A percentile compares a stretch with the other conserved stretches of the same genome.
Evolutionary conservation across 345 rosid species (phyloP).

Genomic region (Turritis glabra): DNA sequence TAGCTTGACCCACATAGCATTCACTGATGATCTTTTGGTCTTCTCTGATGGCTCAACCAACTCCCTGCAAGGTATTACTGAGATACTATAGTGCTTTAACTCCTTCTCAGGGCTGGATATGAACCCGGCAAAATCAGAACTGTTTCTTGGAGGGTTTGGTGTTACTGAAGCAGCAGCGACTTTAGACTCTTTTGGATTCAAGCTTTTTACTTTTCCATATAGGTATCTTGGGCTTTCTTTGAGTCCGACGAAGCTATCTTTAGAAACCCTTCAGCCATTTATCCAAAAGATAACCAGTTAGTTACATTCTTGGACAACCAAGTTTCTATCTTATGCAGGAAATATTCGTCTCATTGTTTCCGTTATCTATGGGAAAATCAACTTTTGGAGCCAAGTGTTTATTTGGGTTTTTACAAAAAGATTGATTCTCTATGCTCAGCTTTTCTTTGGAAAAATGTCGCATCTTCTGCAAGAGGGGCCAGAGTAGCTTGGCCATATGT

Average conservation of each 20-base stretch:
- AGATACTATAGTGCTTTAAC: too few species aligned
- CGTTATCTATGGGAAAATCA: too few species aligned
- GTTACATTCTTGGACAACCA: background rate
- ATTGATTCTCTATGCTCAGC: background rate
- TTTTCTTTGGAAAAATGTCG: background rate
- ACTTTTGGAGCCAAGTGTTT: too few species aligned
- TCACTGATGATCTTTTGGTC: background rate
- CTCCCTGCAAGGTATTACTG: background rate
- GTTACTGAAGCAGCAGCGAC: too few species aligned
- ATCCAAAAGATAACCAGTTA: background rate
- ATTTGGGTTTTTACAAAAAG: too few species aligned
- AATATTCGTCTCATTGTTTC: too few species aligned
- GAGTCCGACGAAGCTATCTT: background rate
- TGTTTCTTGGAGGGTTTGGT: background rate
- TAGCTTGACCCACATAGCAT: background rate
- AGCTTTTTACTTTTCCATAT: too few species aligned
- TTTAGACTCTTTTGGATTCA: too few species aligned
- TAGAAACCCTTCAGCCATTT: background rate
- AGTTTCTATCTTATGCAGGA: too few species aligned
- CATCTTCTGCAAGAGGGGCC: too few species aligned
- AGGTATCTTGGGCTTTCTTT: too few species aligned
- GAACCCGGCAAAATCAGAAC: background rate
- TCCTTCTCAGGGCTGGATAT: background rate
- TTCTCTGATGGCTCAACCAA: background rate
- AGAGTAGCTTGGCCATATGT: background rate